These are phyloP conservation scores for Sphagnum magellanicum DNA, from an alignment of 228 moss, liverwort and hornwort species.

Conservation along the genomic window DNA sequence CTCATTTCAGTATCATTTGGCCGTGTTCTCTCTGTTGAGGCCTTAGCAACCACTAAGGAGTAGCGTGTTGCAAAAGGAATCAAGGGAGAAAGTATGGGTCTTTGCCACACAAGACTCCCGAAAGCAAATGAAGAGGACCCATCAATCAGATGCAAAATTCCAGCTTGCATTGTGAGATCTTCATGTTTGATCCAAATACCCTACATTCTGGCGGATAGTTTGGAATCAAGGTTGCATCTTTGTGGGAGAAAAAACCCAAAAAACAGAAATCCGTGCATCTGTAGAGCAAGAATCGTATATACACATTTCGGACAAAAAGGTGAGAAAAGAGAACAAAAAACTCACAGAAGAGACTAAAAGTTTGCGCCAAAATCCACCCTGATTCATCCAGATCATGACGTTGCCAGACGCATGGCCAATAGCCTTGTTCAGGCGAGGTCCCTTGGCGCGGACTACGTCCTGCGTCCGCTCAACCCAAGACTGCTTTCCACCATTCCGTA, in stretches of 20 bases:
- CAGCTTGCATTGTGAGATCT: background rate
- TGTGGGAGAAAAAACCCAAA: background rate
- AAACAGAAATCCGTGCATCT: background rate
- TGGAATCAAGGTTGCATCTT: background rate
- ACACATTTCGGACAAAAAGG: background rate
- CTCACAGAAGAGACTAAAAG: conserved; percentile 35
- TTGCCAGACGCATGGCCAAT: conserved; percentile 21
- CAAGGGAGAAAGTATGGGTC: too few relatives aligned
- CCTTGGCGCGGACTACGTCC: conserved; percentile 21
- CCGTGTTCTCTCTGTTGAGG: too few relatives aligned
- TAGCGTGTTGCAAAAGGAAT: too few relatives aligned
- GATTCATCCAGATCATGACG: conserved; percentile 38
- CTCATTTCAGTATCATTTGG: too few relatives aligned
- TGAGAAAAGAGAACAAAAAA: background rate
- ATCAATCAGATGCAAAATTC: background rate
- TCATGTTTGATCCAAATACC: background rate
- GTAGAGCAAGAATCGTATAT: background rate
- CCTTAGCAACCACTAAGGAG: too few relatives aligned
- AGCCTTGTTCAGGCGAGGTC: conserved; percentile 24
- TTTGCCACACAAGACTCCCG: too few relatives aligned
- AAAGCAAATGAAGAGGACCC: too few relatives aligned
- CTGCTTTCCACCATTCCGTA: conserved; percentile 18
- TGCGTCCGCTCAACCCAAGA: conserved; percentile 25
- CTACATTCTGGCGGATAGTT: background rate
- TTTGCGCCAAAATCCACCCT: conserved; percentile 41